These are phyloP conservation scores for Gryganskiella cystojenkinii DNA, from an alignment of 192 early-diverging fungal species.

Conservation along the genomic window DNA sequence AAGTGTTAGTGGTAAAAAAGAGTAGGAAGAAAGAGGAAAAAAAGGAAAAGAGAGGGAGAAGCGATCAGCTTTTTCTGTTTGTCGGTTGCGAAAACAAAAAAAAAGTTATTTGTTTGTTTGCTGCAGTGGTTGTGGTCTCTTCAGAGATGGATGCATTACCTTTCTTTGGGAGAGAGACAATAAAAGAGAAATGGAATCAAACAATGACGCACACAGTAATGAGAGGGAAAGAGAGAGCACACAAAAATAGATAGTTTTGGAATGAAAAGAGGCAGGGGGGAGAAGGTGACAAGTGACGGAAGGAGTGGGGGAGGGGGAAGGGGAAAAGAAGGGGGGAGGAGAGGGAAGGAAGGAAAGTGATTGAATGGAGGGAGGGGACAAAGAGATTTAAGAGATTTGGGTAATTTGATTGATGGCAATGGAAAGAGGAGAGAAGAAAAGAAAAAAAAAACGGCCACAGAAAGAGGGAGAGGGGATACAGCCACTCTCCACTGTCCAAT, in stretches of 20 bases:
- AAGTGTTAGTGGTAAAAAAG: not conserved
- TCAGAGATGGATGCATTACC: too few relatives aligned
- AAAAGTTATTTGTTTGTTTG: too few relatives aligned
- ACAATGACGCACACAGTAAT: not conserved
- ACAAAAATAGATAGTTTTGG: not conserved
- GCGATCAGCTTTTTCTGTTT: too few relatives aligned
- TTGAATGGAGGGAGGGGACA: not conserved
- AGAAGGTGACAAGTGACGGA: not conserved
- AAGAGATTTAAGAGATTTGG: not conserved
- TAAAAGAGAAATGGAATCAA: too few relatives aligned
- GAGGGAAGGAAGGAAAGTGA: not conserved
- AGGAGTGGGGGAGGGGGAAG: not conserved
- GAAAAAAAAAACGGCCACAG: not conserved
- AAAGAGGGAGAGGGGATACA: conserved; percentile 3
- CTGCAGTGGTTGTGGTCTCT: too few relatives aligned
- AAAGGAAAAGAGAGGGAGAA: not conserved
- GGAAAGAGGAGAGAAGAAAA: not conserved
- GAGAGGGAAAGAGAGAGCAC: not conserved
- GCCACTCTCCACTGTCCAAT: too few relatives aligned
- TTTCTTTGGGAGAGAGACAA: too few relatives aligned
- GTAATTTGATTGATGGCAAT: not conserved
- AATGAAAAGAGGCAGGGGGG: not conserved
- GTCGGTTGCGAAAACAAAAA: too few relatives aligned
- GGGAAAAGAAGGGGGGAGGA: not conserved
- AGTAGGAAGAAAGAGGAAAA: not conserved